phyloP scores from a whole-genome alignment of 495 filamentous ascomycete species.

The Talaromyces nanjingensis region DNA sequence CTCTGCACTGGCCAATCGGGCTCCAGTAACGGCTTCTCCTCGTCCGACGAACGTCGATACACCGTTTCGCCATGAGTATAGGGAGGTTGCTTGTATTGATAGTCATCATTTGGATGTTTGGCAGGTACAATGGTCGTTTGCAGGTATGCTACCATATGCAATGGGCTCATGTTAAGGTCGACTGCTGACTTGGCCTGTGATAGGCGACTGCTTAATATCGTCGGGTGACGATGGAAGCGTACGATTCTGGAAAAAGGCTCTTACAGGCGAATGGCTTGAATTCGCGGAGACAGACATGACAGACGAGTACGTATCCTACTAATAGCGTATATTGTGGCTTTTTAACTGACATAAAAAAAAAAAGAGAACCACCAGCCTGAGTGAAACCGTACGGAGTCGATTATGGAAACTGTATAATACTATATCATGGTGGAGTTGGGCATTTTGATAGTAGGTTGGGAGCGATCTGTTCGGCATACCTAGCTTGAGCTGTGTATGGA shows the following conservation, averaged over 20 bases:
- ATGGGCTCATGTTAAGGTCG: neutral
- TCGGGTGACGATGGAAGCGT: conserved; percentile 43
- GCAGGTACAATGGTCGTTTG: conserved; percentile 42
- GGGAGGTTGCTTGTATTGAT: conserved; percentile 40
- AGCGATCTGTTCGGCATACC: neutral
- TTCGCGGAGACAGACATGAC: conserved; percentile 43
- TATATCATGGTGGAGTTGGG: neutral
- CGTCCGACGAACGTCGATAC: conserved; percentile 27
- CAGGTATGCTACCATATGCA: conserved; percentile 23
- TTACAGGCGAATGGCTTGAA: conserved; percentile 43
- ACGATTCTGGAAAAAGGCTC: conserved; percentile 44
- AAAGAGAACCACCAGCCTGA: conserved; percentile 1
- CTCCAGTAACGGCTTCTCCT: conserved; percentile 23
- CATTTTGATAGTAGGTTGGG: neutral
- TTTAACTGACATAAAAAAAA: conserved; percentile 18
- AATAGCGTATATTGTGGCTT: too few species aligned
- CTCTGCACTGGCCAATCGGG: conserved; percentile 39
- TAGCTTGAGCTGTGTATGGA: neutral
- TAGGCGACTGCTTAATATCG: conserved; percentile 44
- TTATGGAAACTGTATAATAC: neutral
- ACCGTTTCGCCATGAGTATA: conserved; percentile 39
- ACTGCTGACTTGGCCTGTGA: neutral
- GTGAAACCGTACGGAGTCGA: neutral
- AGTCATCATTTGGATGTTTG: conserved; percentile 44
- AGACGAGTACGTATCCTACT: conserved; percentile 22